Evolutionary conservation across 805 yeast genomes (phyloP).

Genomic region (Ogataea philodendri): DNA sequence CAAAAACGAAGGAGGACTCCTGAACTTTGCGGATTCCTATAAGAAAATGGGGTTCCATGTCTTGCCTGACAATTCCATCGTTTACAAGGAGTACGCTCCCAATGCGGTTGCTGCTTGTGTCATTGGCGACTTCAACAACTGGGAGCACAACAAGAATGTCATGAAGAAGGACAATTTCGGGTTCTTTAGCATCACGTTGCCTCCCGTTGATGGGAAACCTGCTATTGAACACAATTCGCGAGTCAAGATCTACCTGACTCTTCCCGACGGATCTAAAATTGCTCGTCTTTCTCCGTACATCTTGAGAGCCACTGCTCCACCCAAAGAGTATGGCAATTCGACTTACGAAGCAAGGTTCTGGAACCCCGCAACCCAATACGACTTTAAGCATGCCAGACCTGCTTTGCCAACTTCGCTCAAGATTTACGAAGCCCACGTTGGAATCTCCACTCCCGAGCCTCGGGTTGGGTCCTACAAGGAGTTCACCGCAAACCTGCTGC

Average conservation of each 20-base stretch:
- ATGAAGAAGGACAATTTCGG: constrained; percentile 68
- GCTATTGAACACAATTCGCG: constrained; percentile 81
- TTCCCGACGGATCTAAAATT: constrained; percentile 65
- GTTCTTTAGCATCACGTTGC: constrained; percentile 60
- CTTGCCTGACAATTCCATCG: constrained; percentile 51
- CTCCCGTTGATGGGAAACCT: constrained; percentile 51
- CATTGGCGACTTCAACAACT: constrained; percentile 90
- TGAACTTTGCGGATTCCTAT: constrained; percentile 74
- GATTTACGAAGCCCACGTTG: constrained; percentile 94
- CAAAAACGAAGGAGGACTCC: constrained; percentile 60
- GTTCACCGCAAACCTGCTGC: constrained; percentile 75
- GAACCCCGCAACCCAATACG: constrained; percentile 66
- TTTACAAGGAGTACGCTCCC: constrained; percentile 86
- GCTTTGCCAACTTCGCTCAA: constrained; percentile 51
- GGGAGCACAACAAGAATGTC: constrained; percentile 61
- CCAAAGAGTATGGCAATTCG: constrained; percentile 44
- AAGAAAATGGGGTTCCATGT: constrained; percentile 75
- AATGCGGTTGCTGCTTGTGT: constrained; percentile 71
- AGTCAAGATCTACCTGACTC: constrained; percentile 65
- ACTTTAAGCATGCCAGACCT: constrained; percentile 68
- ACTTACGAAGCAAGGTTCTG: constrained; percentile 87
- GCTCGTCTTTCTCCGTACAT: constrained; percentile 92
- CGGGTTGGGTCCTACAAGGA: constrained; percentile 81
- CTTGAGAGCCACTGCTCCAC: constrained; percentile 74
- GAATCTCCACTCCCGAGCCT: constrained; percentile 90